Conservation (phyloP, 2,329 filamentous ascomycete species). For the Penicillium polonicum region DNA sequence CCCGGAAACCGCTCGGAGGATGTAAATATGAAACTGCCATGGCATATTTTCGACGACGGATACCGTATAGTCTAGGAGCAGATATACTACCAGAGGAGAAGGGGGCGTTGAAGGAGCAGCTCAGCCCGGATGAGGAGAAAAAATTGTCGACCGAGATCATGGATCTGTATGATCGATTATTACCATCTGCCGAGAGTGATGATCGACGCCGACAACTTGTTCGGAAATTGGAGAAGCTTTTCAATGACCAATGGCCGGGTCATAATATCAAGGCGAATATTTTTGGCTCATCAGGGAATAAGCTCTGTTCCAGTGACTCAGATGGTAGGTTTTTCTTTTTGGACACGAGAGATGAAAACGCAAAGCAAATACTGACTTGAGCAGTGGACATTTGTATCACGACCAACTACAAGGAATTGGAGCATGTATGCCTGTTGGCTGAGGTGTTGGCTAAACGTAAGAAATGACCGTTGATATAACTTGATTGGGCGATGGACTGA, state of each 20-base stretch:
- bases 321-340: constrained; percentile 64
- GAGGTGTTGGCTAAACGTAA: constrained; percentile 80
- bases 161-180: constrained; percentile 78
- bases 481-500: constrained; percentile 12
- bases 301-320: constrained; percentile 91
- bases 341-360: neutral
- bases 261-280: constrained; percentile 86
- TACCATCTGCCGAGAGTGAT: constrained; percentile 78
- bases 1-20: constrained; percentile 64
- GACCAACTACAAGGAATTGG: constrained; percentile 81
- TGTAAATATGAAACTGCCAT: constrained; percentile 90
- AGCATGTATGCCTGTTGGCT: constrained; percentile 87
- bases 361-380: constrained; percentile 23
- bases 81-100: constrained; percentile 71
- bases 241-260: constrained; percentile 89
- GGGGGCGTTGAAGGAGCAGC: constrained; percentile 66
- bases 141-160: constrained; percentile 79
- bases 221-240: constrained; percentile 80
- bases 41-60: constrained; percentile 76
- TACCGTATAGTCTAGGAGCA: constrained; percentile 87
- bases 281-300: constrained; percentile 97
- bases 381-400: constrained; percentile 97
- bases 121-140: constrained; percentile 70
- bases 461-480: constrained; percentile 35
- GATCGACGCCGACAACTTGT: constrained; percentile 72